Evolutionary conservation across 2,329 filamentous ascomycete genomes (phyloP).

Genomic region (Lizonia empirigonia): DNA sequence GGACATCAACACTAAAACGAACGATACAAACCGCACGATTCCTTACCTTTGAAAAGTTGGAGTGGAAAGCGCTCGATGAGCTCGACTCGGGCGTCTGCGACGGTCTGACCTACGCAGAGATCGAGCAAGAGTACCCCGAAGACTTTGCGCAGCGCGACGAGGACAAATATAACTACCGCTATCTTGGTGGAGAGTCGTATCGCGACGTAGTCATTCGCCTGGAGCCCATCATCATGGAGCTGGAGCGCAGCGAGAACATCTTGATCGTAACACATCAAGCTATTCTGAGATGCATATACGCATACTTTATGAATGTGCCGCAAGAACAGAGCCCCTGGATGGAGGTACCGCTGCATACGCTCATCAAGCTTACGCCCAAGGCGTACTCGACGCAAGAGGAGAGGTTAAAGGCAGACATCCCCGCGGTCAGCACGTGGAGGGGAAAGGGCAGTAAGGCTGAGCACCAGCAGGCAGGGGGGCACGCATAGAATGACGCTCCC

Average conservation of each 20-base stretch:
- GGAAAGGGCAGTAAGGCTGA: slow-evolving; percentile 92
- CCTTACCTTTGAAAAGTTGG: slow-evolving; percentile 90
- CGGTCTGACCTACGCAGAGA: slow-evolving; percentile 93
- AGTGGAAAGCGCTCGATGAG: slow-evolving; percentile 98
- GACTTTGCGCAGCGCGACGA: slow-evolving; percentile 95
- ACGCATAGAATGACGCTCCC: slow-evolving; percentile 18
- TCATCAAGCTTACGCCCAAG: slow-evolving; percentile 94
- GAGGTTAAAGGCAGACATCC: slow-evolving; percentile 86
- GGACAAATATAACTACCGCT: slow-evolving; percentile 99
- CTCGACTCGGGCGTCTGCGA: slow-evolving; percentile 97
- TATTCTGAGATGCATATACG: slow-evolving; percentile 94
- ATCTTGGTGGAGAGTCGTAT: slow-evolving; percentile 93
- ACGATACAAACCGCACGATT: slow-evolving; percentile 91
- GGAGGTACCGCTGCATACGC: slow-evolving; percentile 93
- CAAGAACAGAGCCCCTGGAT: slow-evolving; percentile 96
- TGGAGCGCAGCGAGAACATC: slow-evolving; percentile 94
- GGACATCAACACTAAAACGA: slow-evolving; percentile 77
- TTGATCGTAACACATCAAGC: slow-evolving; percentile 98
- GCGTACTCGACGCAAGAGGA: slow-evolving; percentile 94
- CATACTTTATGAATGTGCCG: slow-evolving; percentile 97
- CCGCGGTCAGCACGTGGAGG: slow-evolving; percentile 94
- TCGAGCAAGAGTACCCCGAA: slow-evolving; percentile 87
- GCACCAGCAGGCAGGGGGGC: slow-evolving; percentile 63
- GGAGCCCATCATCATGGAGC: slow-evolving; percentile 99
- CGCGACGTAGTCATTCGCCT: slow-evolving; percentile 96